Evolutionary conservation across 768 basidiomycete species (phyloP), one percentile per base, ranked within the genome.

Genomic region (Imleria badia): DNA sequence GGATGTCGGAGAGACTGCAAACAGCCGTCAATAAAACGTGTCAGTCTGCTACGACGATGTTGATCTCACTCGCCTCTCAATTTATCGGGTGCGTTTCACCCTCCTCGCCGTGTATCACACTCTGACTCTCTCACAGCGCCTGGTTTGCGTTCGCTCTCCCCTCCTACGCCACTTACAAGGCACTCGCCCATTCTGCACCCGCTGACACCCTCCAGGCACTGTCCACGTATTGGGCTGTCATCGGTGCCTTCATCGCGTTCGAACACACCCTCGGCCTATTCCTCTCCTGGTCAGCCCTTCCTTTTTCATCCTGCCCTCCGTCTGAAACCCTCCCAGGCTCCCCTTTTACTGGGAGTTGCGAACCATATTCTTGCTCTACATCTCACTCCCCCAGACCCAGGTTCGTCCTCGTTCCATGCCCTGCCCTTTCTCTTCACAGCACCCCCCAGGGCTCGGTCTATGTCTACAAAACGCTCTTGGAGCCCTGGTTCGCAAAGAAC

Each of bases 311-410:
- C 15, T 8, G 6, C 11, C 2, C 20, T 2, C 1, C 43, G 42
- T 52, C 59, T 65, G 33, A 68, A 51, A 39, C 53, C 19, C 38
- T n/a, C 10, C 7, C 49, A 87, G 87, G 87, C 62, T 89, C 39
- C 87, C 88, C 8, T 87, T 90, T 66, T 89, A 89, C 64, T 87
- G 83, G 82, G 88, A 89, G 63, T 42, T 81, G 48, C 83, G 87
- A 61, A 87, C 84, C n/a, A 22, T 83, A 5, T 82, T 88, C 65
- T 66, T 89, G 5, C 74, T 89, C 23, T 89, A 84, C 73, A 67
- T 89, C 41, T 72, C 86, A 10, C 78, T 89, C 17, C 86, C 87
- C 8, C 86, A 87, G 72, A 86, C 79, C 1, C 79, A 87, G 78
- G 87, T 83, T 53, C 45, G 73, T 70, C 33, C 38, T 23, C 45